A percentile compares a stretch with the other conserved stretches of the same genome.
These are phyloP conservation scores for Kodamaea nitidulidarum DNA, from an alignment of 805 yeast genomes.

Conservation along the genomic window DNA sequence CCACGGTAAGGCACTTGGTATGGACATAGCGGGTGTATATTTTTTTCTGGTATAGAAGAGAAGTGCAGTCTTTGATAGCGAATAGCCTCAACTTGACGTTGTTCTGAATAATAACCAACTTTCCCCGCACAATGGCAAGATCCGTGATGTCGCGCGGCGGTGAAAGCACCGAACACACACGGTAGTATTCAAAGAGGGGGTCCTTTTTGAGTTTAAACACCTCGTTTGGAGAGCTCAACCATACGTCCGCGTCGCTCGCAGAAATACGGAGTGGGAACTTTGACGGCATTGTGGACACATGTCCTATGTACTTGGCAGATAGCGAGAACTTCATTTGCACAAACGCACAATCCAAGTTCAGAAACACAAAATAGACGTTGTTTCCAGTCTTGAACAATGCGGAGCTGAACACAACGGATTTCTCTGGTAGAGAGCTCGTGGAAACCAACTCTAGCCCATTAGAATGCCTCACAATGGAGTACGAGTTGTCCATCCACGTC, in stretches of 20 bases:
- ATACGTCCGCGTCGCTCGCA: background rate
- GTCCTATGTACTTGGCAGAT: background rate
- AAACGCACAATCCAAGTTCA: conserved; percentile 7
- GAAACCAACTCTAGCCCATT: background rate
- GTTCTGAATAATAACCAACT: background rate
- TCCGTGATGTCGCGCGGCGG: conserved; percentile 1
- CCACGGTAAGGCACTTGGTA: background rate
- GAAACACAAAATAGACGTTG: conserved; percentile 2
- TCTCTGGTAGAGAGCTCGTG: background rate
- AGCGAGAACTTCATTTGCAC: conserved; percentile 5
- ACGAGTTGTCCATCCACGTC: conserved; percentile 4
- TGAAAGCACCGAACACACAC: background rate
- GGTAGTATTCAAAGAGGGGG: conserved; percentile 2
- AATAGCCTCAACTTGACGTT: background rate
- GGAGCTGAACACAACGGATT: conserved; percentile 1
- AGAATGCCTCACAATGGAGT: background rate
- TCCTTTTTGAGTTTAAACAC: conserved; percentile 3
- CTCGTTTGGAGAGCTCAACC: conserved; percentile 1
- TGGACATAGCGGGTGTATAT: conserved; percentile 2
- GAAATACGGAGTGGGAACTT: background rate
- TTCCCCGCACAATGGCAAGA: background rate
- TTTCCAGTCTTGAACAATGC: background rate
- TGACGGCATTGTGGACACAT: background rate
- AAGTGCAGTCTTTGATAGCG: background rate
- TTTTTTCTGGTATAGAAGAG: background rate